phyloP scores from a whole-genome alignment of 2,329 filamentous ascomycete genomes.

The Zasmidium citrigriseum region DNA sequence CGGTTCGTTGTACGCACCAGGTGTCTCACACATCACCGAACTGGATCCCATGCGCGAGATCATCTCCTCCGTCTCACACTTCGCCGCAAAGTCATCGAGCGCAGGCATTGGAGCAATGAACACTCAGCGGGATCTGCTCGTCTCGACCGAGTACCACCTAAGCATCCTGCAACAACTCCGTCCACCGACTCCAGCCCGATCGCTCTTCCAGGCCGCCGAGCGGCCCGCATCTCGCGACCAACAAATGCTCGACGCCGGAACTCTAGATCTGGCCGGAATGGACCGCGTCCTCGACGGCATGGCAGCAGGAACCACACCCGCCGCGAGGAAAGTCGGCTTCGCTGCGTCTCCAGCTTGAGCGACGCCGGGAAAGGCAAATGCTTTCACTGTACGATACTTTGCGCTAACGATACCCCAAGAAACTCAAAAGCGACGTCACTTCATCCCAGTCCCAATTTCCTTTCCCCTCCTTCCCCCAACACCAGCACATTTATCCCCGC shows the following conservation, averaged over 20 bases:
- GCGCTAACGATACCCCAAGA: constrained; percentile 13
- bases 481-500: constrained; percentile 36
- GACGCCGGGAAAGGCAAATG: not conserved
- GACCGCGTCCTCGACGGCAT: constrained; percentile 46
- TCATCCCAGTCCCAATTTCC: too few species aligned
- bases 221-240: constrained; percentile 38
- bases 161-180: constrained; percentile 42
- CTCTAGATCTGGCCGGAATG: constrained; percentile 51
- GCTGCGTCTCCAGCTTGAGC: constrained; percentile 28
- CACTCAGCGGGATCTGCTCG: constrained; percentile 45
- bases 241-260: constrained; percentile 44
- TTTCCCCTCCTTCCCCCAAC: constrained; percentile 6
- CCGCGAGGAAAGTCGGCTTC: constrained; percentile 40
- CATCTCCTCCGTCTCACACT: constrained; percentile 46
- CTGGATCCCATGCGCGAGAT: constrained; percentile 44
- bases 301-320: constrained; percentile 27
- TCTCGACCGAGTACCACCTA: constrained; percentile 47
- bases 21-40: constrained; percentile 43
- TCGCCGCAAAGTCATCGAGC: constrained; percentile 33
- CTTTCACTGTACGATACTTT: constrained; percentile 6
- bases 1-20: constrained; percentile 43
- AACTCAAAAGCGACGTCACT: too few species aligned
- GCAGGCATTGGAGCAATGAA: constrained; percentile 44
- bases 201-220: constrained; percentile 35
- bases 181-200: constrained; percentile 32